Evolutionary conservation across 805 yeast genomes (phyloP).

Genomic region (Saturnispora silvae): DNA sequence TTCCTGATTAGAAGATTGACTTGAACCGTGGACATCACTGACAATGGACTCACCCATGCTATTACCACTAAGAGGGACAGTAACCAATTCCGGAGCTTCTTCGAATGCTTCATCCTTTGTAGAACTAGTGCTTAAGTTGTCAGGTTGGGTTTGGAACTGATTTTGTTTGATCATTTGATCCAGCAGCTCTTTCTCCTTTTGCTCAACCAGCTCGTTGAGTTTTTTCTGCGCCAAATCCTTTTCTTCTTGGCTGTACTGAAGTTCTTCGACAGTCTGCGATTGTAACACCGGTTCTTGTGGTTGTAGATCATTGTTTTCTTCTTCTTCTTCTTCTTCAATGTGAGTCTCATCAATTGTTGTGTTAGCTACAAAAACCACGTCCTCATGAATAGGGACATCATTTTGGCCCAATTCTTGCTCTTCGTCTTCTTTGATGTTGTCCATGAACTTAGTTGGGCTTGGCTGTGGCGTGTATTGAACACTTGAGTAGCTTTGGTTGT

Average conservation of each 20-base stretch:
- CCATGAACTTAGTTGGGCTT: slow-evolving; percentile 22
- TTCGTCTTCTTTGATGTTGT: slow-evolving; percentile 7
- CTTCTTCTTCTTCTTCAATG: slow-evolving; percentile 4
- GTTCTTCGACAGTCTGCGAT: too few relatives aligned
- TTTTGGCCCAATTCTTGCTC: not conserved
- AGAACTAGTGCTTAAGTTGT: slow-evolving; percentile 4
- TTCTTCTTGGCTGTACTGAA: slow-evolving; percentile 18
- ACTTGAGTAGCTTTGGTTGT: not conserved
- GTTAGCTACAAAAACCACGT: slow-evolving; percentile 1
- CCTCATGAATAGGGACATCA: slow-evolving; percentile 9
- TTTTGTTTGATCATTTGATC: slow-evolving; percentile 16
- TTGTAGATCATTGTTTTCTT: too few relatives aligned
- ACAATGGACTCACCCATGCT: too few relatives aligned
- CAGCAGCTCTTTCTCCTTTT: slow-evolving; percentile 21
- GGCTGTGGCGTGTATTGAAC: not conserved
- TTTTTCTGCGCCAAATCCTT: slow-evolving; percentile 19
- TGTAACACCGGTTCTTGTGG: too few relatives aligned
- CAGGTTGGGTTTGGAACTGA: slow-evolving; percentile 13
- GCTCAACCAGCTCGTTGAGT: slow-evolving; percentile 19
- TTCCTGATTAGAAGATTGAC: not conserved
- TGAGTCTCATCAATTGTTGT: slow-evolving; percentile 9
- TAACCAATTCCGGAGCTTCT: not conserved
- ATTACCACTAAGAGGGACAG: not conserved
- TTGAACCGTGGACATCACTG: not conserved
- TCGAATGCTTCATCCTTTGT: not conserved